Base-by-base conservation (phyloP, 192 early-diverging fungal genomes). In the Backusella morwellensis region DNA sequence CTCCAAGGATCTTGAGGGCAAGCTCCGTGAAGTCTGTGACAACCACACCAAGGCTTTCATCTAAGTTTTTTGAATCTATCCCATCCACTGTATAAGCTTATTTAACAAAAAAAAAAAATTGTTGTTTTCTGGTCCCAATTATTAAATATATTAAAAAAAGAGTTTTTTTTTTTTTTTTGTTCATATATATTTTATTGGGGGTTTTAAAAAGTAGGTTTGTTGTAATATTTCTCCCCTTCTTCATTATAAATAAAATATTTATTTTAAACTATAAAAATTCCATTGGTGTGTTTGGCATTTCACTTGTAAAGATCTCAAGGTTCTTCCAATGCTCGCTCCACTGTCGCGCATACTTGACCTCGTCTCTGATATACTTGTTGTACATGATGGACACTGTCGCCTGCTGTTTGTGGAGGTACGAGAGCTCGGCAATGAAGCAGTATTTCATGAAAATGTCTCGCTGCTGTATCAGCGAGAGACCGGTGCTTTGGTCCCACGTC, bases 1-100 rank as follows among this genome's bases (percentile, higher is more conserved):
- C 86, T 92, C 89, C 85, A 90, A 94, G 70, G 95, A 95, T 68
- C 91, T 92, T 63, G 95, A 98, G 74, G 92, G 88, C 85, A 96
- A 98, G 94, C 95, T 99, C 77, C 95, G 94, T 83, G 87, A 90
- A 82, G 90, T 97, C 81, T 90, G 89, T 72, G 86, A 85, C 56
- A 92, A 90, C 83, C 93, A 92, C 84, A 87, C 88, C 86, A 92
- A 93, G 88, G 86, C 91, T 78, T 96, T 96, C 85, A 66, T 54
- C 35, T 75, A 73, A 73, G 47, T n/a, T 21, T 52, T n/a, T 52
- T 52, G 19, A 19, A 19, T 12, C 8, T 12, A 3, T 3, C 9
- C 21, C 7, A 14, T 19, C 47, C 9, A 50, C 47, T 59, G 54
- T 59, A 59, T 50, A 59, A 59, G 54, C 54, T 59, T 59, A 59